Percentiles rank a stretch among this genome's conserved stretches.
These are phyloP conservation scores for Macrolepiota fuliginosa DNA, from an alignment of 768 basidiomycete genomes.

Conservation along the genomic window DNA sequence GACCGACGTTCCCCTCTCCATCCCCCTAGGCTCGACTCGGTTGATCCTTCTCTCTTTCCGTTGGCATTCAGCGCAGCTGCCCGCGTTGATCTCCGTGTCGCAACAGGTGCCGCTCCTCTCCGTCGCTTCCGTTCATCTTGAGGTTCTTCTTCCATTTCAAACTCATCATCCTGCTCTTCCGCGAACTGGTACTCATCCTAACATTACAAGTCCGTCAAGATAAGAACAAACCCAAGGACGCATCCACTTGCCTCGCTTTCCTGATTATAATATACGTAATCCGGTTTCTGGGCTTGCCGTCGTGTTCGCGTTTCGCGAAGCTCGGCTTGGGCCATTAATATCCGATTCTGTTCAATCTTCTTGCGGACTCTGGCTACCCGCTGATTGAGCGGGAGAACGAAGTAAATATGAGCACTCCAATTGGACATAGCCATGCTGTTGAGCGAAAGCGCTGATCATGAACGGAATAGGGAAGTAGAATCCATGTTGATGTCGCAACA, in stretches of 20 bases:
- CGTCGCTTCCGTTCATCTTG: slow-evolving; percentile 48
- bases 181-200: slow-evolving; percentile 65
- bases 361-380: slow-evolving; percentile 67
- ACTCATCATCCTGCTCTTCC: slow-evolving; percentile 65
- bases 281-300: slow-evolving; percentile 66
- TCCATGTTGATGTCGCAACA: slow-evolving; percentile 4
- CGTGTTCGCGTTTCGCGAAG: slow-evolving; percentile 78
- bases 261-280: slow-evolving; percentile 77
- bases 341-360: slow-evolving; percentile 65
- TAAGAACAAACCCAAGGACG: slow-evolving; percentile 1
- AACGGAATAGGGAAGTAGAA: not conserved
- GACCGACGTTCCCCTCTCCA: slow-evolving; percentile 82
- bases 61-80: slow-evolving; percentile 45
- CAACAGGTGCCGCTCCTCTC: slow-evolving; percentile 29
- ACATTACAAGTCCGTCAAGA: slow-evolving; percentile 19
- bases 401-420: not conserved
- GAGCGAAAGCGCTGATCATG: not conserved
- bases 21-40: slow-evolving; percentile 44
- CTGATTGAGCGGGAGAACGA: slow-evolving; percentile 35
- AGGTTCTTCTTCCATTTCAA: slow-evolving; percentile 51
- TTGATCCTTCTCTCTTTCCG: slow-evolving; percentile 50
- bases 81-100: slow-evolving; percentile 55
- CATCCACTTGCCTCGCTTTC: slow-evolving; percentile 59
- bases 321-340: slow-evolving; percentile 71
- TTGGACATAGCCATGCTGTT: not conserved